Conservation (phyloP, 1,139 yeast species). For the Citeromyces hawaiiensis region DNA sequence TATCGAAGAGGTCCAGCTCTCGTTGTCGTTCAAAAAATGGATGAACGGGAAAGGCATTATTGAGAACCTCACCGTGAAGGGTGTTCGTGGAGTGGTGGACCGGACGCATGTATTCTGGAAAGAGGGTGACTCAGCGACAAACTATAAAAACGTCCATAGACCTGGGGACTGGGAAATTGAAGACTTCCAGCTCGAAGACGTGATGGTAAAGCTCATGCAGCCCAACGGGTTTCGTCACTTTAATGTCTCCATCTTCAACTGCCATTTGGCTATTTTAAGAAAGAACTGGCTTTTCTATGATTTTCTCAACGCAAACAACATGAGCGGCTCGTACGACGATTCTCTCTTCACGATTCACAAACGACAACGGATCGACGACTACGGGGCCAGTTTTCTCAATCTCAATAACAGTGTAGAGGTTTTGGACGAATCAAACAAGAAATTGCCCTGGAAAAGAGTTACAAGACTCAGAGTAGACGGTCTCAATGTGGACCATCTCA, state of each 20-base stretch:
- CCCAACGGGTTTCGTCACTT: slow-evolving; percentile 76
- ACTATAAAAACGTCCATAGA: slow-evolving; percentile 56
- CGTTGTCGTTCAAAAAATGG: slow-evolving; percentile 78
- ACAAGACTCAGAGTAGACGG: slow-evolving; percentile 79
- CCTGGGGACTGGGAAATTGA: slow-evolving; percentile 94
- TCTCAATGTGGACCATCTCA: slow-evolving; percentile 75
- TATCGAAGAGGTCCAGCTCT: slow-evolving; percentile 72
- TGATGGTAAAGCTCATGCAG: slow-evolving; percentile 66
- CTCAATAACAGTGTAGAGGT: slow-evolving; percentile 4
- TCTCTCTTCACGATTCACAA: slow-evolving; percentile 86
- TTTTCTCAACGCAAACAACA: slow-evolving; percentile 66
- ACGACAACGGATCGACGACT: slow-evolving; percentile 43
- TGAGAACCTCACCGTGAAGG: slow-evolving; percentile 70
- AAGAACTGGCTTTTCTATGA: slow-evolving; percentile 93
- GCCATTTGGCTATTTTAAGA: slow-evolving; percentile 67
- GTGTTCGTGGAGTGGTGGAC: slow-evolving; percentile 85
- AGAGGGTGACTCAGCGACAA: slow-evolving; percentile 70
- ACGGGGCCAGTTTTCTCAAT: slow-evolving; percentile 8
- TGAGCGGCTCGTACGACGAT: slow-evolving; percentile 88
- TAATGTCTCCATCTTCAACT: slow-evolving; percentile 73
- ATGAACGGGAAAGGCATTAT: slow-evolving; percentile 80
- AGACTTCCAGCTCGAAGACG: slow-evolving; percentile 71
- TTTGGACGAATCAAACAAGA: not conserved
- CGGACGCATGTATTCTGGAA: slow-evolving; percentile 80
- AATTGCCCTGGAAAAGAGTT: slow-evolving; percentile 36